Evolutionary conservation across 2,329 filamentous ascomycete genomes (phyloP).

Genomic region (Bipolaris sorokiniana): DNA sequence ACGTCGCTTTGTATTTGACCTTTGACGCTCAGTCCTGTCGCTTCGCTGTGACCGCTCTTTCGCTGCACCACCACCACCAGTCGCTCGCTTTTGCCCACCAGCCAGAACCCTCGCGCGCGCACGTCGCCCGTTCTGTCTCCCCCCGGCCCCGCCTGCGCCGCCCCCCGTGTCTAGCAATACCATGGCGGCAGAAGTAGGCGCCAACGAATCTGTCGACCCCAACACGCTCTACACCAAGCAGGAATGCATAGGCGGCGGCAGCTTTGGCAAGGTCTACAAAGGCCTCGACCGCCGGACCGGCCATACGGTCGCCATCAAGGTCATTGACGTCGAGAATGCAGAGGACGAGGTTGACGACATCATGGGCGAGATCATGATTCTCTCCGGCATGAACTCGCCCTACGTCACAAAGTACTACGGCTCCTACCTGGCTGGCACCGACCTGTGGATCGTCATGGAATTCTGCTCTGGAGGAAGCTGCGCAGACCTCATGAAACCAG

Average conservation of each 20-base stretch:
- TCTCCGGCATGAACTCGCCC: constrained; percentile 93
- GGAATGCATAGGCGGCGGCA: constrained; percentile 80
- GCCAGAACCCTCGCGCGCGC: constrained; percentile 3
- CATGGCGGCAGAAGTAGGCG: constrained; percentile 38
- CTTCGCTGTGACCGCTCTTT: constrained; percentile 14
- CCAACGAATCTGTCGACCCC: constrained; percentile 72
- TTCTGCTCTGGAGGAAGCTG: constrained; percentile 97
- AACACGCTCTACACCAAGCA: constrained; percentile 89
- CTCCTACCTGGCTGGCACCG: constrained; percentile 92
- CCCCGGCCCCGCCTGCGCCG: neutral
- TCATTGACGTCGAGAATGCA: constrained; percentile 98
- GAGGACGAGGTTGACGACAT: constrained; percentile 99
- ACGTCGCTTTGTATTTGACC: constrained; percentile 1
- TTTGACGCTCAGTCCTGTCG: constrained; percentile 7
- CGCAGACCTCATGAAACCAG: constrained; percentile 93
- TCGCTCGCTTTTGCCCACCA: constrained; percentile 2
- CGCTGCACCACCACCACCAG: constrained; percentile 1
- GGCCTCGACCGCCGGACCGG: constrained; percentile 94
- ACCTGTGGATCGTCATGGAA: constrained; percentile 99
- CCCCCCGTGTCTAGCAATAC: constrained; percentile 3
- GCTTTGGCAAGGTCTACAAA: constrained; percentile 99
- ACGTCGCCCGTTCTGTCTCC: neutral
- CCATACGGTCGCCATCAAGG: constrained; percentile 94
- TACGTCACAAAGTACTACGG: constrained; percentile 98
- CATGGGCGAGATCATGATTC: constrained; percentile 96